These are phyloP conservation scores for Ceratocystis diversiconidia DNA, from an alignment of 2,329 filamentous ascomycete genomes.

Conservation along the genomic window DNA sequence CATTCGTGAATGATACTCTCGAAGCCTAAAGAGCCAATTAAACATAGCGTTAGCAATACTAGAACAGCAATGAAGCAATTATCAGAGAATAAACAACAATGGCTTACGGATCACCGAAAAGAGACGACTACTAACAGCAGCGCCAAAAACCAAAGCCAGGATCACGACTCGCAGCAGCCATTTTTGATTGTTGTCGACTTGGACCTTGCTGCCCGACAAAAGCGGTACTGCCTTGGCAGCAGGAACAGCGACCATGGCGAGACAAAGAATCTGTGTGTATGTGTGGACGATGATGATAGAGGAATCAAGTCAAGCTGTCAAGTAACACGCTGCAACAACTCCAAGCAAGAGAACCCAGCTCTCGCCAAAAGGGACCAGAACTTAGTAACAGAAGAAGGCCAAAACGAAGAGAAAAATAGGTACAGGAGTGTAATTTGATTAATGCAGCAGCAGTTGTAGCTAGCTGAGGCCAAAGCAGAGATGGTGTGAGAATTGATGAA, in stretches of 20 bases:
- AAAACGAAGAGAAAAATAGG: not conserved
- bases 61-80: not conserved
- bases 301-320: not conserved
- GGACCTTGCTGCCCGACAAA: slow-evolving; percentile 23
- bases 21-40: slow-evolving; percentile 47
- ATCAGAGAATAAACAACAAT: slow-evolving; percentile 14
- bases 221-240: slow-evolving; percentile 15
- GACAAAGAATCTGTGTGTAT: not conserved
- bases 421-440: not conserved
- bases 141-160: slow-evolving; percentile 76
- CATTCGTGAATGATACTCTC: slow-evolving; percentile 99
- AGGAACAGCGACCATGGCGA: slow-evolving; percentile 8
- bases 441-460: not conserved
- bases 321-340: not conserved
- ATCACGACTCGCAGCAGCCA: slow-evolving; percentile 72
- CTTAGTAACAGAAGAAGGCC: not conserved
- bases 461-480: not conserved
- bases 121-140: slow-evolving; percentile 80
- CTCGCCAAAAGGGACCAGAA: not conserved
- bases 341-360: slow-evolving; percentile 15
- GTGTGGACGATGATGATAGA: not conserved
- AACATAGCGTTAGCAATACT: slow-evolving; percentile 24
- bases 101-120: slow-evolving; percentile 94
- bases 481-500: not conserved
- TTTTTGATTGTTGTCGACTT: slow-evolving; percentile 21